Evolutionary conservation across 2,329 filamentous ascomycete species (phyloP), one percentile per base, ranked within the genome.

Genomic region (Sphaerulina populicola): DNA sequence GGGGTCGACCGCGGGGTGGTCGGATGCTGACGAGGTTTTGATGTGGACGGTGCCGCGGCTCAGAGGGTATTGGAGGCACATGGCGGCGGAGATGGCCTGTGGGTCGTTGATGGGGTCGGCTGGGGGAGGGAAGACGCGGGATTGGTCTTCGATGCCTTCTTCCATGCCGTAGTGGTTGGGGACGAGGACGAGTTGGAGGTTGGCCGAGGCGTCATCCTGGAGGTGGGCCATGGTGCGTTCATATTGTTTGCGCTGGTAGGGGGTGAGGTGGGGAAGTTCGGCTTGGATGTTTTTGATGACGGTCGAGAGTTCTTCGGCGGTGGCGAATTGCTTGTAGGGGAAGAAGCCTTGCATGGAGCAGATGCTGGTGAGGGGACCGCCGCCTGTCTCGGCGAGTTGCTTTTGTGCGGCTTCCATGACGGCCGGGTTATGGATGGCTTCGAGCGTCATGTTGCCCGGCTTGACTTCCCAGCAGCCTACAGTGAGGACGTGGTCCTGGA

Each of bases 401-500:
- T 67, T 69, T 58, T 61, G 64, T 33, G 59, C 64, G 4, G 52
- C 59, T 53, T 67, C 57, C 63, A 69, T 60, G 18, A 63, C 50
- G 23, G 64, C 63, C 12, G 65, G 60, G 41, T 64, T 57, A 52
- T 64, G 62, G 43, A 67, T 58, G 10, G 59, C 59, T 49, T 66
- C 64, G 12, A 60, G 51, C 1, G 62, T 62, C 29, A 61, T 57
- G 45, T 58, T 60, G 8, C 60, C 62, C 4, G 59, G 57, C 37
- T 61, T 57, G 36, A 66, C 53, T 31, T 64, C 60, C 57, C 61
- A 62, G 35, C 54, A 52, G 15, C 58, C 50, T 31, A 57, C 44
- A 14, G 56, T 57, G 18, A 61, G 54, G 42, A 68, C 60, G 62
- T 74, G 73, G 43, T 77, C 74, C 55, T 77, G 74, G 41, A 77